A percentile compares a stretch with the other conserved stretches of the same genome.
phyloP scores from a whole-genome alignment of 2,329 filamentous ascomycete genomes.

The Fusarium udum region DNA sequence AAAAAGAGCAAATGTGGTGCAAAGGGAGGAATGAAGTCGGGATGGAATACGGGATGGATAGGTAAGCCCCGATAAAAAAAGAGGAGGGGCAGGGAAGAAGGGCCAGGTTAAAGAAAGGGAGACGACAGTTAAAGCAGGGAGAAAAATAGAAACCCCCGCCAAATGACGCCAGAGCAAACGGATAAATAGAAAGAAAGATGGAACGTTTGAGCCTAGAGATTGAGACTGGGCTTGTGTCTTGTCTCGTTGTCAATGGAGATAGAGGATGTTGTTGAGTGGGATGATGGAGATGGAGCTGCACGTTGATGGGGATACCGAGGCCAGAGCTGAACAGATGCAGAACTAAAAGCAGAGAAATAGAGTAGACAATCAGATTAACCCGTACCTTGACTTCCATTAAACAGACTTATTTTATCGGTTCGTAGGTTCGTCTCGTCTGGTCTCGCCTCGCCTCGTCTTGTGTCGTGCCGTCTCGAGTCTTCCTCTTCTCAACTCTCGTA shows the following conservation, averaged over 20 bases:
- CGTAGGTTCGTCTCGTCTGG: slow-evolving; percentile 11
- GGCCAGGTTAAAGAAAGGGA: slow-evolving; percentile 26
- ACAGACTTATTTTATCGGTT: slow-evolving; percentile 10
- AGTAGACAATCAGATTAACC: not conserved
- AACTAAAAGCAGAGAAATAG: not conserved
- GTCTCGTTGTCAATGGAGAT: slow-evolving; percentile 36
- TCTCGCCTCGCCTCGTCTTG: not conserved
- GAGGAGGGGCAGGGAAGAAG: slow-evolving; percentile 41
- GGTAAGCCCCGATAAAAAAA: slow-evolving; percentile 38
- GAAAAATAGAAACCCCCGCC: slow-evolving; percentile 20
- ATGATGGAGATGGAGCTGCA: slow-evolving; percentile 14
- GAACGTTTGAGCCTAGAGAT: not conserved
- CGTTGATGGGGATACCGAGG: slow-evolving; percentile 30
- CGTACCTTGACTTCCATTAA: slow-evolving; percentile 21
- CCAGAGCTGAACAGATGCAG: not conserved
- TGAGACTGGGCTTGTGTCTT: slow-evolving; percentile 20
- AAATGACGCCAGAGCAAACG: slow-evolving; percentile 10
- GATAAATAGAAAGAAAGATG: slow-evolving; percentile 10
- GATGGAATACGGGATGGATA: slow-evolving; percentile 36
- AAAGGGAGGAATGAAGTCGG: slow-evolving; percentile 39
- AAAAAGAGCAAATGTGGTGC: slow-evolving; percentile 24
- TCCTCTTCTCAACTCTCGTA: slow-evolving; percentile 9
- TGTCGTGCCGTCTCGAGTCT: slow-evolving; percentile 1
- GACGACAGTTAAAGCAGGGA: slow-evolving; percentile 23
- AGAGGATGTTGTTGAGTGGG: slow-evolving; percentile 16